These are phyloP conservation scores for Kalmanozyma brasiliensis DNA, from an alignment of 1,284 basidiomycete genomes.

Conservation along the genomic window DNA sequence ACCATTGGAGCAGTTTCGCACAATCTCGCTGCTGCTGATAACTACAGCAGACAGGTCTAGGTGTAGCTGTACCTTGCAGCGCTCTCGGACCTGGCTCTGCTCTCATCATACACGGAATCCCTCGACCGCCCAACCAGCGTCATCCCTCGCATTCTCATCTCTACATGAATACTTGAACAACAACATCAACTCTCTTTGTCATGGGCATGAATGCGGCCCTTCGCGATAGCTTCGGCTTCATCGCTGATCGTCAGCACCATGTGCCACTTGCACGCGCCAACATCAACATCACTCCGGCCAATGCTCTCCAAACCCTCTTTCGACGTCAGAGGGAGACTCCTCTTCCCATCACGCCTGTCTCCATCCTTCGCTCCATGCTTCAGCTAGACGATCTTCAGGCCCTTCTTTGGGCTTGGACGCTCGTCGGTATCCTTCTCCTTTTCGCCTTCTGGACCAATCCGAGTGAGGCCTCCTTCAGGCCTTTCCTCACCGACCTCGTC, in stretches of 20 bases:
- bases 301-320: constrained; percentile 38
- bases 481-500: constrained; percentile 92
- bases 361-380: constrained; percentile 35
- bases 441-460: constrained; percentile 90
- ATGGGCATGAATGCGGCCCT: constrained; percentile 42
- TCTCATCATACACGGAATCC: neutral
- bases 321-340: constrained; percentile 32
- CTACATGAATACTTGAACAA: constrained; percentile 18
- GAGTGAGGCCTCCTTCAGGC: constrained; percentile 86
- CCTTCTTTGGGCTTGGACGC: constrained; percentile 49
- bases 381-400: constrained; percentile 43
- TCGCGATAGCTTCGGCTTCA: constrained; percentile 44
- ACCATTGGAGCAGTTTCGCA: too few species aligned
- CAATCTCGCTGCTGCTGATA: too few species aligned
- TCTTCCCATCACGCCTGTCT: constrained; percentile 36
- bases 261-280: constrained; percentile 5
- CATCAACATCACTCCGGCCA: constrained; percentile 38
- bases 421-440: constrained; percentile 49
- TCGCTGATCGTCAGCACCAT: constrained; percentile 29
- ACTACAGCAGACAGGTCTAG: too few species aligned
- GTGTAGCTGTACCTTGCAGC: too few species aligned
- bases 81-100: too few species aligned
- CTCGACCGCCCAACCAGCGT: neutral
- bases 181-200: constrained; percentile 5
- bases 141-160: neutral